phyloP scores from a whole-genome alignment of 352 stramenopile species.

The Phytophthora chlamydospora region DNA sequence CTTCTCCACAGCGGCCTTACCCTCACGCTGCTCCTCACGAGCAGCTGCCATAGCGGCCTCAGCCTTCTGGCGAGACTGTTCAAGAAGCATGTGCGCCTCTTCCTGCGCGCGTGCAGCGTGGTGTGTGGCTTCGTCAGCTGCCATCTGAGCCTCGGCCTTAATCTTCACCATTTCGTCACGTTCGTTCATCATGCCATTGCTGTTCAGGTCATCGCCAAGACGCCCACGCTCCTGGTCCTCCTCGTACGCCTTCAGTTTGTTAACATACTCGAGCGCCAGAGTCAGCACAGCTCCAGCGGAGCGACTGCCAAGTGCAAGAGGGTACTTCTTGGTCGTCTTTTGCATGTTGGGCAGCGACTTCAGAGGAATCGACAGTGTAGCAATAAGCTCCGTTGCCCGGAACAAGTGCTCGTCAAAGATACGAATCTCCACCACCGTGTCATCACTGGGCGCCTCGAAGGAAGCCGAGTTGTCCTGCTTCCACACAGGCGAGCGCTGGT shows the following conservation, averaged over 20 bases:
- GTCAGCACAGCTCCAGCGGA: slow-evolving; percentile 80
- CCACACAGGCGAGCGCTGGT: slow-evolving; percentile 85
- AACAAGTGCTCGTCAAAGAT: slow-evolving; percentile 88
- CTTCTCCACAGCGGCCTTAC: slow-evolving; percentile 83
- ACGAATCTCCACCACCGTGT: slow-evolving; percentile 86
- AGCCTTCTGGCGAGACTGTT: slow-evolving; percentile 81
- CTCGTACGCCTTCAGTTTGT: slow-evolving; percentile 82
- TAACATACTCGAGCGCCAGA: slow-evolving; percentile 83
- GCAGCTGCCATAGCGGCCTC: slow-evolving; percentile 85
- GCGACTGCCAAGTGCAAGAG: slow-evolving; percentile 77
- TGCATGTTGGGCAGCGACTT: slow-evolving; percentile 87
- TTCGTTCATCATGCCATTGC: slow-evolving; percentile 72
- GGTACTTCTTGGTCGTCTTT: slow-evolving; percentile 86
- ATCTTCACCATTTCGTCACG: slow-evolving; percentile 87
- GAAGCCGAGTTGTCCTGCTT: slow-evolving; percentile 86
- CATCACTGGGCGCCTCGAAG: slow-evolving; percentile 77
- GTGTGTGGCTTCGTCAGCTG: slow-evolving; percentile 78
- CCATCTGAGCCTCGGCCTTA: slow-evolving; percentile 81
- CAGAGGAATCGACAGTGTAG: slow-evolving; percentile 78
- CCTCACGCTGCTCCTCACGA: slow-evolving; percentile 79
- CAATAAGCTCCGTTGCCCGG: slow-evolving; percentile 71
- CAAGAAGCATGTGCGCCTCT: slow-evolving; percentile 74
- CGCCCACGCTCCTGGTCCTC: slow-evolving; percentile 70
- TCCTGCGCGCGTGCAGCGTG: slow-evolving; percentile 74
- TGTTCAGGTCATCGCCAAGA: slow-evolving; percentile 62